Conservation (phyloP, 2,329 filamentous ascomycete species). For the Ophiocordyceps camponoti-rufipedis region DNA sequence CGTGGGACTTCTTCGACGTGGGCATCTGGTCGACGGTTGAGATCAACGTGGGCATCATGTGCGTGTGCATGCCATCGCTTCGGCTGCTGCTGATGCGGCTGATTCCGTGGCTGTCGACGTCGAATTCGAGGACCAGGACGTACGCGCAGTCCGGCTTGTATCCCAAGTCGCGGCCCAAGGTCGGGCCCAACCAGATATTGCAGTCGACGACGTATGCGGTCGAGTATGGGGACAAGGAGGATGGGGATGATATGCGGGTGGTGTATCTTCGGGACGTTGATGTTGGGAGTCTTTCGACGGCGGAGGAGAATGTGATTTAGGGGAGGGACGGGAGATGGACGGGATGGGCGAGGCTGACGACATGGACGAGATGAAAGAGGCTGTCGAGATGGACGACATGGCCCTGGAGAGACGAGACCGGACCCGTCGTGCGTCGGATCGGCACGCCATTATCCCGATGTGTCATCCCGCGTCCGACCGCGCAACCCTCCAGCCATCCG, state of each 20-base stretch:
- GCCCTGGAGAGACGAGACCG: too few relatives aligned
- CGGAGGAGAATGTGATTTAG: neutral
- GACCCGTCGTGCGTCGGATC: too few relatives aligned
- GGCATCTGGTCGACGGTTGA: conserved; percentile 19
- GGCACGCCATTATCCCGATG: too few relatives aligned
- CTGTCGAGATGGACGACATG: too few relatives aligned
- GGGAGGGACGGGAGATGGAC: too few relatives aligned
- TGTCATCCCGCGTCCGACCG: too few relatives aligned
- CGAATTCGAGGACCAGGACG: neutral
- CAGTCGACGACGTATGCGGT: conserved; percentile 17
- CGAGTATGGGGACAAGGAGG: conserved; percentile 11
- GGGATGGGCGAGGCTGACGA: neutral
- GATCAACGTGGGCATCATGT: conserved; percentile 19
- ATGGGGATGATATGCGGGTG: conserved; percentile 13
- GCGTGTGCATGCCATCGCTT: conserved; percentile 19
- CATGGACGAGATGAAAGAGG: neutral
- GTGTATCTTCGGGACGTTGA: conserved; percentile 12
- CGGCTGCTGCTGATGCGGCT: conserved; percentile 16
- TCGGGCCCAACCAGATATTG: conserved; percentile 10
- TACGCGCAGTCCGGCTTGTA: neutral
- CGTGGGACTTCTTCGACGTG: conserved; percentile 15
- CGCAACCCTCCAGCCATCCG: too few relatives aligned
- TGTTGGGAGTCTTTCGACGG: neutral
- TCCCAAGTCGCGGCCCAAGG: neutral
- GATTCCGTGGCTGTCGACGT: neutral